Evolutionary conservation across 257 asterid genomes (phyloP).

Genomic region (Przewalskia tangutica): DNA sequence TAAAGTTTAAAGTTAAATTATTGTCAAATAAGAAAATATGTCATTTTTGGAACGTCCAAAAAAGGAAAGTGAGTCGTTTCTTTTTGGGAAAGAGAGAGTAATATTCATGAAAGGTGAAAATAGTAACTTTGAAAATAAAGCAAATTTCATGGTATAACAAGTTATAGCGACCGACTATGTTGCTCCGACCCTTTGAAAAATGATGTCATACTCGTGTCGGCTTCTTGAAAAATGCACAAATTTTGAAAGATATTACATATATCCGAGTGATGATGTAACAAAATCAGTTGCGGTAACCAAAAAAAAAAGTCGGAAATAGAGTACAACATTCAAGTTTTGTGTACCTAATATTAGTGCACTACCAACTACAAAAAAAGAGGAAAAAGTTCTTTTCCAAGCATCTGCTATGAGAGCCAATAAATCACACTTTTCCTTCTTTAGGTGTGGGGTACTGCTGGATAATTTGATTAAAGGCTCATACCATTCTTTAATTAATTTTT

Average conservation of each 20-base stretch:
- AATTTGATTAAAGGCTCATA: not conserved
- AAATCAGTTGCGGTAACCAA: not conserved
- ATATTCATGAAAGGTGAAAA: not conserved
- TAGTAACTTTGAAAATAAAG: not conserved
- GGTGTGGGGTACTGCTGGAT: not conserved
- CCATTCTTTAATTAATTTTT: not conserved
- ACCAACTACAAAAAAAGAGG: not conserved
- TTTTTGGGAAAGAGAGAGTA: not conserved
- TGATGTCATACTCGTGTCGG: too few relatives aligned
- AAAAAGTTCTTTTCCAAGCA: not conserved
- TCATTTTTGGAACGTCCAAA: too few relatives aligned
- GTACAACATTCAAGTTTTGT: not conserved
- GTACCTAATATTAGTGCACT: not conserved
- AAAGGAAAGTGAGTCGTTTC: too few relatives aligned
- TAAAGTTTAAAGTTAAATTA: too few relatives aligned
- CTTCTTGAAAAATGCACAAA: too few relatives aligned
- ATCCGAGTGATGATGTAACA: too few relatives aligned
- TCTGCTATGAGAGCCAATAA: not conserved
- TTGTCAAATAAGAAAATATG: too few relatives aligned
- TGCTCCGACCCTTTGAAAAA: not conserved
- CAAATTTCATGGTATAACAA: not conserved
- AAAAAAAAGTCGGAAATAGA: not conserved
- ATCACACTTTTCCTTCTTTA: not conserved
- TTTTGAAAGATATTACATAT: not conserved
- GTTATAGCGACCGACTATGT: not conserved